phyloP scores from a whole-genome alignment of 768 basidiomycete species.

The Tulasnella sp. region DNA sequence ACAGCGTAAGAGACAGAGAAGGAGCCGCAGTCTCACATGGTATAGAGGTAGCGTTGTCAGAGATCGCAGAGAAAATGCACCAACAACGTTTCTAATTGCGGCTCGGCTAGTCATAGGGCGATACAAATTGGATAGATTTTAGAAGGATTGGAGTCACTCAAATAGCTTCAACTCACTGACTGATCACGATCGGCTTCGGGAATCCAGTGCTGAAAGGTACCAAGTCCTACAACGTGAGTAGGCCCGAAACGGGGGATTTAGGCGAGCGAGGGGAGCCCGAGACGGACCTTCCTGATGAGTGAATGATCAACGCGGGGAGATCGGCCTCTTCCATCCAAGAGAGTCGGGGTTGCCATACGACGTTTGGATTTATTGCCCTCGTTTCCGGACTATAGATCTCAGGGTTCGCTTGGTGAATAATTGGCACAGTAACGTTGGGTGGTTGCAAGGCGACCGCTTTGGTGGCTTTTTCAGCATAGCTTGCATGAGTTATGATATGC shows the following conservation, averaged over 20 bases:
- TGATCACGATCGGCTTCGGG: slow-evolving; percentile 27
- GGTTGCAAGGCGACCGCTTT: slow-evolving; percentile 27
- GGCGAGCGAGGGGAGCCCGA: too few species aligned
- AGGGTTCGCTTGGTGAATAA: slow-evolving; percentile 31
- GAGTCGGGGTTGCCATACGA: slow-evolving; percentile 24
- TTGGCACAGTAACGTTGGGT: slow-evolving; percentile 22
- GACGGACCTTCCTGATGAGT: slow-evolving; percentile 32
- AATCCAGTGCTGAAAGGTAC: slow-evolving; percentile 32
- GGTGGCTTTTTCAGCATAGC: slow-evolving; percentile 28
- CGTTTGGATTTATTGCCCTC: slow-evolving; percentile 24
- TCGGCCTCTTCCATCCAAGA: slow-evolving; percentile 28
- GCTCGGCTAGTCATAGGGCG: slow-evolving; percentile 29
- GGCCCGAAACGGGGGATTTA: too few species aligned
- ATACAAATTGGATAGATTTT: slow-evolving; percentile 23
- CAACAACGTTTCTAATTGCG: slow-evolving; percentile 28
- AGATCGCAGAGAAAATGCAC: slow-evolving; percentile 28
- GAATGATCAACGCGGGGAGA: slow-evolving; percentile 32
- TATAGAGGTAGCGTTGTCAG: slow-evolving; percentile 40
- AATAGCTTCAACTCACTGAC: too few species aligned
- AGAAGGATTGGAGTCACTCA: too few species aligned
- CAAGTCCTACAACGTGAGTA: too few species aligned
- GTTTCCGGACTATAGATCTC: slow-evolving; percentile 32
- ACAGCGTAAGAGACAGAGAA: background rate
- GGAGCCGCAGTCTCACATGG: slow-evolving; percentile 32
- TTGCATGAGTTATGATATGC: slow-evolving; percentile 33